Evolutionary conservation across 352 stramenopile species (phyloP), one percentile per base, ranked within the genome.

Genomic region (Ophiocytium majus): DNA sequence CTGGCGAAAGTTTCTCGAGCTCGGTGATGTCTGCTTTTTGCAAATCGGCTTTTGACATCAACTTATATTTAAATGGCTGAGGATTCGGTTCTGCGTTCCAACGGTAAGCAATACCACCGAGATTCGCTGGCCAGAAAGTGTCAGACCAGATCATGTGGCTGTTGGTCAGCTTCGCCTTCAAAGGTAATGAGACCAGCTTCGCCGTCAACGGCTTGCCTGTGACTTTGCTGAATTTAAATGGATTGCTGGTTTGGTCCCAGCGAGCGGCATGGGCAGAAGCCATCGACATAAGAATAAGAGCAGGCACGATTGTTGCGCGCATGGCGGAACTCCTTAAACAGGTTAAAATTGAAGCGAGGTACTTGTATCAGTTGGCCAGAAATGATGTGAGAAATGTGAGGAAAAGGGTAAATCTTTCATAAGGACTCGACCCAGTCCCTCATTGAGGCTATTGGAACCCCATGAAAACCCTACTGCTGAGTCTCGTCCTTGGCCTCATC

Each of bases 51-150:
- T 71, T 71, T 28, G 57, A 23, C 19, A 71, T 23, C 19, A 71
- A 28, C 57, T 71, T 71, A 28, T 71, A 71, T 28, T 71, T 71
- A 71, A 71, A 71, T 71, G 57, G 57, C 57, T 71, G 57, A 71
- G 57, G 57, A 71, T 71, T 28, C 23, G 57, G 57, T 71, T 71
- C 28, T n/a, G n/a, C n/a, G 57, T 71, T 71, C 57, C 57, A 71
- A 28, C 57, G 57, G 28, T 71, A 71, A 71, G 57, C 57, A 28
- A 71, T 71, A 23, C 57, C 57, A 28, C 57, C 57, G 19, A 71
- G 57, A 28, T 71, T 71, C 23, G 19, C 28, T 23, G 57, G 57
- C 57, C 57, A 71, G 57, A 23, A 71, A 71, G 57, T 71, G 23
- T 71, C 57, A 71, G 57, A 71, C 57, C 57, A 71, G 23, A 23